Base-by-base conservation (phyloP, 2,329 filamentous ascomycete genomes). In the Gaeumannomyces sp. region DNA sequence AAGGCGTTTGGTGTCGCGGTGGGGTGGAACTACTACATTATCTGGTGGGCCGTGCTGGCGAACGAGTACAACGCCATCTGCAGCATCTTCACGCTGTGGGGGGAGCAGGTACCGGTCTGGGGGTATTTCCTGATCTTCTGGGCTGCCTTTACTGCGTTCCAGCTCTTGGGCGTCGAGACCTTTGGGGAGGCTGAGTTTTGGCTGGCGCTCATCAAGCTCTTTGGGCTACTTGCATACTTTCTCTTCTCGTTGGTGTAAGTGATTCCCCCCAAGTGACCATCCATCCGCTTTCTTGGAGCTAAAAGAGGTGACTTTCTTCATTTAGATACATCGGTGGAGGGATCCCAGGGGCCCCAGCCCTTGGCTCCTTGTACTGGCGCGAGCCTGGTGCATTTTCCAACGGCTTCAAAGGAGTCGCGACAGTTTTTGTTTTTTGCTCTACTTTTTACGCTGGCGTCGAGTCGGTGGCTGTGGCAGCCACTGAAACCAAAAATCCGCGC, bases 181-280 rank as follows among this genome's bases (percentile, higher is more conserved):
- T 93, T 92, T 72, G 90, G 90, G 19, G 90, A 93, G 72, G 86
- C 89, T 13, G 91, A 94, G 72, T 92, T 93, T 72, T 93, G 89
- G 89, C 83, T 93, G 65, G 88, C 89, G 0, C 81, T 89, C 22
- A 76, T 92, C 72, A 93, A 93, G 72, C 82, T 93, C 6, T 73
- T 87, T 3, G 88, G 89, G 1, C 77, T 93, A 1, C 77, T 89
- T 1, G 89, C 89, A 1, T 91, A 89, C 74, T 90, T 91, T 74
- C 78, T 93, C 68, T 91, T 92, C 70, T 84, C 88, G 62, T 89
- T 92, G 66, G 78, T 92, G 75, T 80, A 65, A 72, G 77, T 72
- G 19, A 31, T 25, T 10, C 14, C 14, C 38, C 60, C 60, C 25
- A 4, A 59, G 60, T 66, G 27, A 64, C 58, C 8, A 28, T 19